phyloP scores from a whole-genome alignment of 2,329 filamentous ascomycete genomes.

The Paecilomyces dactylethromorphus region DNA sequence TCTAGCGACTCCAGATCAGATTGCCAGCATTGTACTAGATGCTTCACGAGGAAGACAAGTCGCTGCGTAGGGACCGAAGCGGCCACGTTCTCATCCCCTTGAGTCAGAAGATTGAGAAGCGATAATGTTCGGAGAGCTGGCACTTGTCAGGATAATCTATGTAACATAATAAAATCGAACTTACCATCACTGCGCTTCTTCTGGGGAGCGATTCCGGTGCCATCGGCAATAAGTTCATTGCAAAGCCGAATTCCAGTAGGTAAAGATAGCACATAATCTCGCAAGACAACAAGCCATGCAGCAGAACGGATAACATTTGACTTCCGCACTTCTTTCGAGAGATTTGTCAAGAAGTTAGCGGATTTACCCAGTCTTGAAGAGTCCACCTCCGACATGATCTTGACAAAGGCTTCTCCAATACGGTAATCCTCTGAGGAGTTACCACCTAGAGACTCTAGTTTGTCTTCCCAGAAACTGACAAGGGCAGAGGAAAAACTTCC shows the following conservation, averaged over 20 bases:
- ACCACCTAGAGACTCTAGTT: constrained; percentile 23
- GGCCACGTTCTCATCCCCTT: constrained; percentile 42
- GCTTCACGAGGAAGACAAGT: constrained; percentile 74
- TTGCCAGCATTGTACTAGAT: constrained; percentile 66
- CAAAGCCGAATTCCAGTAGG: constrained; percentile 46
- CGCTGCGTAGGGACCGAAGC: constrained; percentile 53
- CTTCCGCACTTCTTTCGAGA: constrained; percentile 28
- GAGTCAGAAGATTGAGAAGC: constrained; percentile 49
- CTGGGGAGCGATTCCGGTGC: constrained; percentile 49
- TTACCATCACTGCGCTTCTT: constrained; percentile 37
- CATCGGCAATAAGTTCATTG: constrained; percentile 55
- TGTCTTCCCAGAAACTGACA: constrained; percentile 26
- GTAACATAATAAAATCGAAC: constrained; percentile 6
- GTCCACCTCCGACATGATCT: constrained; percentile 28
- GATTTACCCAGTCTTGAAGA: constrained; percentile 18
- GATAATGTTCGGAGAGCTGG: constrained; percentile 44
- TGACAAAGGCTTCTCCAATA: constrained; percentile 34
- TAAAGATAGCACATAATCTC: constrained; percentile 42
- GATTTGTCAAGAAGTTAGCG: constrained; percentile 23
- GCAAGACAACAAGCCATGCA: constrained; percentile 43
- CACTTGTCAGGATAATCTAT: constrained; percentile 8
- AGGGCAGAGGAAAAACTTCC: constrained; percentile 17
- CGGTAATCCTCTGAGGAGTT: constrained; percentile 30
- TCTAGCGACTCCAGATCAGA: constrained; percentile 45
- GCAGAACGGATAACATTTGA: constrained; percentile 42